A percentile compares a stretch with the other conserved stretches of the same genome.
These are phyloP conservation scores for Zelopaecilomyces penicillatus DNA, from an alignment of 2,329 filamentous ascomycete genomes.

Conservation along the genomic window DNA sequence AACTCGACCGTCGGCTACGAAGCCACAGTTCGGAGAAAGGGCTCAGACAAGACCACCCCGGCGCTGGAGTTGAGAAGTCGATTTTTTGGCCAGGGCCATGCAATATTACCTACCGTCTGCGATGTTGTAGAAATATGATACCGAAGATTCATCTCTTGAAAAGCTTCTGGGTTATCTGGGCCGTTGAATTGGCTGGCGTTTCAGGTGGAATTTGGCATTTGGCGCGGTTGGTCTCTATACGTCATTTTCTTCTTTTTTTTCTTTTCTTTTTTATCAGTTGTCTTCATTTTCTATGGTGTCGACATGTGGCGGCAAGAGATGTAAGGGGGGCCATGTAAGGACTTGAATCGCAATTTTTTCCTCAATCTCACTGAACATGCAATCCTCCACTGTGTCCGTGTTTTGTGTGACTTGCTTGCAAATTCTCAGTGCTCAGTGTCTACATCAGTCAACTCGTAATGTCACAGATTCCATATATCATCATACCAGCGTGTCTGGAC, in stretches of 20 bases:
- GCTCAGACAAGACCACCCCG: conserved; percentile 1
- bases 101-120: conserved; percentile 9
- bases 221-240: conserved; percentile 22
- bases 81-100: not conserved
- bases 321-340: too few species aligned
- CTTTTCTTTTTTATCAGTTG: conserved; percentile 1
- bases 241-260: conserved; percentile 1
- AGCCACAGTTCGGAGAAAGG: conserved; percentile 2
- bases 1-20: not conserved
- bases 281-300: conserved; percentile 8
- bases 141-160: conserved; percentile 17
- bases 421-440: too few species aligned
- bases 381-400: too few species aligned
- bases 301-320: too few species aligned
- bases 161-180: conserved; percentile 15
- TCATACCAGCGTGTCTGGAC: too few species aligned
- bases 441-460: too few species aligned
- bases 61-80: too few species aligned
- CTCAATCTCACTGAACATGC: too few species aligned
- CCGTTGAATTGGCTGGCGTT: conserved; percentile 23
- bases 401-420: too few species aligned
- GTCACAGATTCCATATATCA: too few species aligned
- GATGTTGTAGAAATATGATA: conserved; percentile 19
- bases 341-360: too few species aligned
- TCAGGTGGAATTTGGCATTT: conserved; percentile 20